phyloP scores from a whole-genome alignment of 257 asterid genomes.

The Mitragyna speciosa region DNA sequence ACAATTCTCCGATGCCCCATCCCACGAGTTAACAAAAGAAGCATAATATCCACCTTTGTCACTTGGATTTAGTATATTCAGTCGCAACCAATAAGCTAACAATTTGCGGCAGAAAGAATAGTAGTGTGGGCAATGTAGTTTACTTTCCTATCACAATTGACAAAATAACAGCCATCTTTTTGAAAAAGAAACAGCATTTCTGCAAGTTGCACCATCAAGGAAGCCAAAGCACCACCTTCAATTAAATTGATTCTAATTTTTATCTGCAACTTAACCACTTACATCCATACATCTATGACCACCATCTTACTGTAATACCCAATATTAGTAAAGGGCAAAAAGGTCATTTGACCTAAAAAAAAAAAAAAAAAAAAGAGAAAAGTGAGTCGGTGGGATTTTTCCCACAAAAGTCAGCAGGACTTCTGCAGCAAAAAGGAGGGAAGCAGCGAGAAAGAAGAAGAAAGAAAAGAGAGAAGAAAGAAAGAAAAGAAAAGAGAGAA shows the following conservation, averaged over 20 bases:
- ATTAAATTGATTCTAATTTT: constrained; percentile 23
- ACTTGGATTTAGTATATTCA: constrained; percentile 24
- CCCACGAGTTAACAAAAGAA: constrained; percentile 2
- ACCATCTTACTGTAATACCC: too few species aligned
- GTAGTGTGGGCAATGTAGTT: not conserved
- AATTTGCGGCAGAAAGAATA: not conserved
- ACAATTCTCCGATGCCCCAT: not conserved
- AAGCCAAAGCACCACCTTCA: constrained; percentile 26
- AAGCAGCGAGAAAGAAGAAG: too few species aligned
- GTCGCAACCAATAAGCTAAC: constrained; percentile 5
- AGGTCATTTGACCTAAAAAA: too few species aligned
- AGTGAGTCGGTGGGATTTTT: too few species aligned
- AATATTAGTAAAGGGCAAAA: too few species aligned
- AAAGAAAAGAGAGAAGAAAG: too few species aligned
- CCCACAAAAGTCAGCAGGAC: too few species aligned
- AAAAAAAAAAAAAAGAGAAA: too few species aligned
- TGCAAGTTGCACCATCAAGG: constrained; percentile 31
- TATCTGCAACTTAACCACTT: constrained; percentile 21
- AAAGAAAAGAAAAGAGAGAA: too few species aligned
- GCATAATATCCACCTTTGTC: constrained; percentile 15
- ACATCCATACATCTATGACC: constrained; percentile 24
- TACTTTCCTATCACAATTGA: constrained; percentile 8
- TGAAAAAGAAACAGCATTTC: constrained; percentile 18
- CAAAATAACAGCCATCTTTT: constrained; percentile 19
- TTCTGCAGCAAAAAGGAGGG: too few species aligned